phyloP scores from a whole-genome alignment of 2,329 filamentous ascomycete species.

The Ophiostoma ips region DNA sequence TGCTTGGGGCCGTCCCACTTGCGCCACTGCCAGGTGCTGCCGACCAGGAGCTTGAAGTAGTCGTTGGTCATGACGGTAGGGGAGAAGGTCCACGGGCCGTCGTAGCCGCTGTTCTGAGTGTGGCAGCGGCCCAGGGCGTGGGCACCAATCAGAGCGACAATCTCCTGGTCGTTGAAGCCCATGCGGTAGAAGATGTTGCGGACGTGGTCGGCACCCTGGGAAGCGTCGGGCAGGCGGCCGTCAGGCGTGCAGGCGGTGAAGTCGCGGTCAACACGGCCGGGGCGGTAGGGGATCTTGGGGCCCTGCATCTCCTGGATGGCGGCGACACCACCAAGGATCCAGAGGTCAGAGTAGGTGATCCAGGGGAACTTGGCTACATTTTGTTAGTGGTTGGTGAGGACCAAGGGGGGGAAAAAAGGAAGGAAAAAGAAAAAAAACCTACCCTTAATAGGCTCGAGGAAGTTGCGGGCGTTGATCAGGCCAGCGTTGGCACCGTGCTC shows the following conservation, averaged over 20 bases:
- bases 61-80: constrained; percentile 90
- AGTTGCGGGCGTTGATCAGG: constrained; percentile 72
- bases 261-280: constrained; percentile 71
- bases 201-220: constrained; percentile 67
- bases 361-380: constrained; percentile 64
- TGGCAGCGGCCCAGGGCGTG: constrained; percentile 83
- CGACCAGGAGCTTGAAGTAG: constrained; percentile 74
- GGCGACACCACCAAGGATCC: constrained; percentile 76
- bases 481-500: constrained; percentile 92
- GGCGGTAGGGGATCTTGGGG: constrained; percentile 73
- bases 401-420: background rate
- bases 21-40: constrained; percentile 85
- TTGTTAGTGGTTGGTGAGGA: constrained; percentile 1
- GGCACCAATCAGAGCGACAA: constrained; percentile 75
- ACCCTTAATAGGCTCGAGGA: constrained; percentile 85
- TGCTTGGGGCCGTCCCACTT: constrained; percentile 89
- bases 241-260: constrained; percentile 80
- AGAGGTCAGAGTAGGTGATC: constrained; percentile 94
- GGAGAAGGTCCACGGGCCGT: constrained; percentile 85
- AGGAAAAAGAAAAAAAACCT: constrained; percentile 32
- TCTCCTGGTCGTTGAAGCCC: constrained; percentile 96
- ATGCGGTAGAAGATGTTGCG: constrained; percentile 90
- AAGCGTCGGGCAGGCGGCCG: constrained; percentile 61
- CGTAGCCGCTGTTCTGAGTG: constrained; percentile 72
- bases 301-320: constrained; percentile 94